Evolutionary conservation across 331 rosid species (phyloP), one percentile per base, ranked within the genome.

Genomic region (Stylosanthes scabra): DNA sequence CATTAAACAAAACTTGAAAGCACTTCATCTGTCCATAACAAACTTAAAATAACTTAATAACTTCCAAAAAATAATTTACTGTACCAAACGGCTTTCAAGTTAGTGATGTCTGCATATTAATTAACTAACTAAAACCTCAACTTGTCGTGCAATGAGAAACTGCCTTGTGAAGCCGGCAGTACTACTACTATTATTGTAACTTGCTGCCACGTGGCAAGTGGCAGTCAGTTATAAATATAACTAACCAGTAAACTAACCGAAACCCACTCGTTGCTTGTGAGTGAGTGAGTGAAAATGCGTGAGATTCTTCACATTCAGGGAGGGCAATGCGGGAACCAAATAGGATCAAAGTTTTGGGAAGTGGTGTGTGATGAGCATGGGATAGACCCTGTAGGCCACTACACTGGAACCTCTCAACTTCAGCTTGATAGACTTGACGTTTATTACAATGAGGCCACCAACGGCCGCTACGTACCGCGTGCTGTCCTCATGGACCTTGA

Each of bases 281-380:
- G 37, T 3, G 37, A 31, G 37, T 3, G 37, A 31, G 37, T 5
- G 62, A 73, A 63, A 76, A 89, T 89, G 94, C 84, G 94, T 55
- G 94, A 89, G 88, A 89, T 89, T 74, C 91, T 86, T 27, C 94
- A 86, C 83, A 86, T 89, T 15, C 94, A 89, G 55, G 94, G 89
- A 78, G 94, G 94, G 71, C 91, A 89, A 58, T 89, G 94, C 25
- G 91, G 94, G 80, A 89, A 89, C 74, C 95, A 89, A 77, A 89
- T 87, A 5, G 91, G 95, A 28, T 74, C 90, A 2, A 89, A 86
- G 83, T 86, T 88, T 78, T 88, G 92, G 89, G 92, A 88, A 68
- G 88, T 85, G 28, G 86, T 81, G 1, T 85, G 90, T 46, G 92
- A 89, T 63, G 90, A 89, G 68, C 95, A 87, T 11, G 94, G 91